A percentile compares a stretch with the other conserved stretches of the same genome.
Evolutionary conservation across 192 early-diverging fungal genomes (phyloP).

Genomic region (Backusella psychrophila): DNA sequence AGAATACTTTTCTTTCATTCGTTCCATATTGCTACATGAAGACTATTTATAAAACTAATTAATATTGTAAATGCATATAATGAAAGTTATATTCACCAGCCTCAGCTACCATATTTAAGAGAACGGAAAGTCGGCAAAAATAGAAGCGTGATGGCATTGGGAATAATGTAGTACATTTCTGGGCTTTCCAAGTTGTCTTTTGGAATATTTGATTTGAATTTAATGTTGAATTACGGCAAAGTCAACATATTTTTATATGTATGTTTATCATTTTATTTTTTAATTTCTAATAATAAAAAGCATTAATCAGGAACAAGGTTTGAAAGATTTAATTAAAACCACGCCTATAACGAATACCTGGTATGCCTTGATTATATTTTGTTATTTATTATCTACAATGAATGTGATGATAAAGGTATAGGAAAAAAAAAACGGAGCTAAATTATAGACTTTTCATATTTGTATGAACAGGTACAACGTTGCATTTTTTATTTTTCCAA

Average conservation of each 20-base stretch:
- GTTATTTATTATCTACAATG: background rate
- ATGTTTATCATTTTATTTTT: background rate
- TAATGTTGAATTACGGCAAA: background rate
- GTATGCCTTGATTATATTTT: background rate
- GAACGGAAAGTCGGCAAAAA: background rate
- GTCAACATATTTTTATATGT: background rate
- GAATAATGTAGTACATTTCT: slow-evolving; percentile 8
- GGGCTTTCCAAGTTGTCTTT: background rate
- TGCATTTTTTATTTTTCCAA: background rate
- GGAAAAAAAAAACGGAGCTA: background rate
- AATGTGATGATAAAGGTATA: background rate
- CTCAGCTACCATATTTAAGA: background rate
- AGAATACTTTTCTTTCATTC: background rate
- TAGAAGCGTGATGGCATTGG: background rate
- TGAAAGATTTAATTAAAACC: background rate
- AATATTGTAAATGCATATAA: background rate
- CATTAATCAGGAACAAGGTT: background rate
- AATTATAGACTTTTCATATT: background rate
- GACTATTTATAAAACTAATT: background rate
- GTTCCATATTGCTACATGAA: background rate
- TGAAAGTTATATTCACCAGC: background rate
- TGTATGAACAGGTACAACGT: background rate
- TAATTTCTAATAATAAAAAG: background rate
- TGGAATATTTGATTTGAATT: background rate
- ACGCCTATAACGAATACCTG: background rate